These are phyloP conservation scores for Mycena vulgaris DNA, from an alignment of 768 basidiomycete genomes.

Conservation along the genomic window DNA sequence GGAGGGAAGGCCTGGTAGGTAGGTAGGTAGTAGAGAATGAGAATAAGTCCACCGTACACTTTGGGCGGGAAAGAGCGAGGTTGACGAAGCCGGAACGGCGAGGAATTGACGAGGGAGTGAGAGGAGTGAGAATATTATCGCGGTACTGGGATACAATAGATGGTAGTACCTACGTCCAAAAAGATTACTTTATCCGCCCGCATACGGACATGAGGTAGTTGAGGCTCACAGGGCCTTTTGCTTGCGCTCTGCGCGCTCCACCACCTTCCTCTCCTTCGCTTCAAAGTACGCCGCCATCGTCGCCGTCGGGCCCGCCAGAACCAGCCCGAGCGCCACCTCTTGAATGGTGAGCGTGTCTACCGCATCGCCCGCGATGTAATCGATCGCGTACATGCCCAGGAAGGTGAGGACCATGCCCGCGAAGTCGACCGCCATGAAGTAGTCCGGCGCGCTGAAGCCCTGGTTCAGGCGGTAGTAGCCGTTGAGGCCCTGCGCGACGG, in stretches of 20 bases:
- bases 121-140: too few species aligned
- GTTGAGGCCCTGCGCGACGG: constrained; percentile 10
- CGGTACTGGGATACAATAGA: too few species aligned
- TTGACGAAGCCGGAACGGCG: too few species aligned
- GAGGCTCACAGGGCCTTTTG: too few species aligned
- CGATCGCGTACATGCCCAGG: not conserved
- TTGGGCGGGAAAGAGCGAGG: too few species aligned
- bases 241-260: not conserved
- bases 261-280: not conserved
- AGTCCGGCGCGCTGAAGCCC: not conserved
- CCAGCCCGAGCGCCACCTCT: not conserved
- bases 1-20: too few species aligned
- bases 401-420: not conserved
- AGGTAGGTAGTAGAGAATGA: too few species aligned
- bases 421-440: constrained; percentile 31
- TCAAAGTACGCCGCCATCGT: not conserved
- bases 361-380: not conserved
- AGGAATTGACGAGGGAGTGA: too few species aligned
- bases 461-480: not conserved
- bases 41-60: too few species aligned
- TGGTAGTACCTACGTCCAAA: too few species aligned
- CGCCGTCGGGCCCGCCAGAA: not conserved
- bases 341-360: not conserved
- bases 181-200: too few species aligned
- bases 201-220: too few species aligned